Evolutionary conservation across 2,329 filamentous ascomycete species (phyloP), one percentile per base, ranked within the genome.

Genomic region (Arthroderma sp.): DNA sequence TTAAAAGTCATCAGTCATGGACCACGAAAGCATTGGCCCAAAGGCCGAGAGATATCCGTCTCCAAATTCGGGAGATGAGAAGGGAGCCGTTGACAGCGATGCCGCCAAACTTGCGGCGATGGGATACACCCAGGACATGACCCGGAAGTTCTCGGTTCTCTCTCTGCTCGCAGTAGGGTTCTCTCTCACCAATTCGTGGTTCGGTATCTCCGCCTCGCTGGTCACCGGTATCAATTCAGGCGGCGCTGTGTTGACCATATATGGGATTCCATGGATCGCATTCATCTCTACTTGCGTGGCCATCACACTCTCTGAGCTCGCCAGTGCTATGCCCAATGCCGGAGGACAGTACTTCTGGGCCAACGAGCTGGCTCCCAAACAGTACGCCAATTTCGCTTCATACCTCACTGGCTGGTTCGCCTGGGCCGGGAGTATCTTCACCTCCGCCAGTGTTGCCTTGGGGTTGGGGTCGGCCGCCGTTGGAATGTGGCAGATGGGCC

Each of bases 381-480:
- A 67, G 58, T 77, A 71, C 58, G 70, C 74, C 1, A 73, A 73
- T 28, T 70, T 77, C 56, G 69, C 72, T 4, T 75, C 73, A 11
- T 79, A 78, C 57, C 56, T 76, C 53, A 77, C 74, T 1, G 77
- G 76, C 9, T 79, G 75, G 71, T 73, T 80, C 58, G 76, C 76
- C 1, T 81, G 77, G 72, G 75, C 77, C n/a, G 78, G 77, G 15
- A 72, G 73, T 21, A 74, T 81, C 56, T 81, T 80, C 60, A 79
- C 77, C 6, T 76, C 70, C 61, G 77, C 79, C 17, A 78, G 76
- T 66, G 76, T 79, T 17, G 74, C 76, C 2, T 64, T 80, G 51
- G 74, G 74, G 52, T 67, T 79, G 55, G 77, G 73, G 3, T 72
- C 71, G 61, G 77, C 74, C 2, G 62, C 73, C 39, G 73, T 79